These are phyloP conservation scores for Calocera cornea DNA, from an alignment of 768 basidiomycete species.

Conservation along the genomic window DNA sequence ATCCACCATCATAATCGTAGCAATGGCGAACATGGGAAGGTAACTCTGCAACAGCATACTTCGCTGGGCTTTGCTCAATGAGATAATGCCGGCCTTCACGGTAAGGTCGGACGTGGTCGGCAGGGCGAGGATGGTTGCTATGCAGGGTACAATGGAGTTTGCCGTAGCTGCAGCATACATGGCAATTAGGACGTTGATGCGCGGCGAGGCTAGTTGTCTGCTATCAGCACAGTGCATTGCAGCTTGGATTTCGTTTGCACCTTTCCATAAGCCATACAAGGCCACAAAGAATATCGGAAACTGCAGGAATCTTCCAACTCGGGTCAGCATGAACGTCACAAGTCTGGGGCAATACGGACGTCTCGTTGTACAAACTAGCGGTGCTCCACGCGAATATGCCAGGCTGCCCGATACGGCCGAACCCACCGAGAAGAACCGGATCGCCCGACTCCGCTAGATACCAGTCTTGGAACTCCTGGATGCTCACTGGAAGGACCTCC, in stretches of 20 bases:
- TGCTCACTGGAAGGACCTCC: conserved; percentile 14
- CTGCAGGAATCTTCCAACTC: conserved; percentile 44
- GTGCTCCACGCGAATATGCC: background rate
- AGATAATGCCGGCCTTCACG: conserved; percentile 21
- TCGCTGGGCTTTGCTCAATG: conserved; percentile 39
- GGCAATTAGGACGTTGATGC: conserved; percentile 49
- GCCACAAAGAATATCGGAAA: conserved; percentile 65
- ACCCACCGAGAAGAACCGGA: conserved; percentile 3
- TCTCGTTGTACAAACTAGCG: background rate
- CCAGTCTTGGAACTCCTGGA: conserved; percentile 14
- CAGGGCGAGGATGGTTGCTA: conserved; percentile 42
- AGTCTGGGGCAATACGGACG: too few species aligned
- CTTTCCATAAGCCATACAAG: conserved; percentile 42
- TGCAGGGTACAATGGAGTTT: conserved; percentile 63
- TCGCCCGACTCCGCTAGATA: conserved; percentile 2
- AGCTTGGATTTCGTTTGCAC: conserved; percentile 22
- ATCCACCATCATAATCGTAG: conserved; percentile 58
- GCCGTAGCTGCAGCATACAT: conserved; percentile 64
- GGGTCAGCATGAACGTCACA: background rate
- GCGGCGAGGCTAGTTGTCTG: conserved; percentile 31
- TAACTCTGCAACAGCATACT: conserved; percentile 53
- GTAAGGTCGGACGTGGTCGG: conserved; percentile 27
- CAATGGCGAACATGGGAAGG: conserved; percentile 60
- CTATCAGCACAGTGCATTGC: background rate
- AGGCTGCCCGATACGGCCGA: background rate